These are phyloP conservation scores for Hibiscus tridactylites DNA, from an alignment of 345 rosid genomes.

Conservation along the genomic window DNA sequence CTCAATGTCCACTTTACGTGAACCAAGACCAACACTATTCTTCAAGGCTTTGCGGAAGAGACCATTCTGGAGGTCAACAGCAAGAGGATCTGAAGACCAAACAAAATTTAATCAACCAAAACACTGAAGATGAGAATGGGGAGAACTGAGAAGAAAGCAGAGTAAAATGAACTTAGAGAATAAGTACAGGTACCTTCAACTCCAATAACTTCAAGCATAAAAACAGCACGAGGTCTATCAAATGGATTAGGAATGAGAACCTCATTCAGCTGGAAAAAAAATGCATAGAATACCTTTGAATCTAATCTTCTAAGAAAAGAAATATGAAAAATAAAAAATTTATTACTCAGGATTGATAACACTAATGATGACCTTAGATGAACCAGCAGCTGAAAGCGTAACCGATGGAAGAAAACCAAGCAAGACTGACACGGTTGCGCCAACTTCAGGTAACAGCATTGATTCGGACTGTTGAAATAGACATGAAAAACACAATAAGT, in stretches of 20 bases:
- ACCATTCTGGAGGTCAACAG: constrained; percentile 20
- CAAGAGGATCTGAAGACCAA: constrained; percentile 34
- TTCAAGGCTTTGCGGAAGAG: constrained; percentile 38
- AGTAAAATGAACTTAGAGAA: not conserved
- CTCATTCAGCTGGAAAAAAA: constrained; percentile 58
- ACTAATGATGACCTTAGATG: constrained; percentile 54
- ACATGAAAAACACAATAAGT: not conserved
- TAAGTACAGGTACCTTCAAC: constrained; percentile 38
- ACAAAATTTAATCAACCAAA: constrained; percentile 8
- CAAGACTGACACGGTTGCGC: constrained; percentile 75
- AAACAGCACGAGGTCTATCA: constrained; percentile 75
- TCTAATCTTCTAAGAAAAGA: not conserved
- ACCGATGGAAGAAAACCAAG: constrained; percentile 72
- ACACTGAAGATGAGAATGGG: not conserved
- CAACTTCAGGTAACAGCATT: constrained; percentile 49
- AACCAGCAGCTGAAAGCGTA: constrained; percentile 59
- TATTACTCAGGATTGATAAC: not conserved
- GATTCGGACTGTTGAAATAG: constrained; percentile 31
- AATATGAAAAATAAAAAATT: not conserved
- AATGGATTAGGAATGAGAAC: constrained; percentile 81
- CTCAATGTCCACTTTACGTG: constrained; percentile 48
- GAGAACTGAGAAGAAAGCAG: not conserved
- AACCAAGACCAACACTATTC: constrained; percentile 33
- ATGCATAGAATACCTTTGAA: not conserved
- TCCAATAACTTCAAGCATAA: constrained; percentile 78